These are phyloP conservation scores for Trichoderma guizhouense DNA, from an alignment of 2,329 filamentous ascomycete species.

Conservation along the genomic window DNA sequence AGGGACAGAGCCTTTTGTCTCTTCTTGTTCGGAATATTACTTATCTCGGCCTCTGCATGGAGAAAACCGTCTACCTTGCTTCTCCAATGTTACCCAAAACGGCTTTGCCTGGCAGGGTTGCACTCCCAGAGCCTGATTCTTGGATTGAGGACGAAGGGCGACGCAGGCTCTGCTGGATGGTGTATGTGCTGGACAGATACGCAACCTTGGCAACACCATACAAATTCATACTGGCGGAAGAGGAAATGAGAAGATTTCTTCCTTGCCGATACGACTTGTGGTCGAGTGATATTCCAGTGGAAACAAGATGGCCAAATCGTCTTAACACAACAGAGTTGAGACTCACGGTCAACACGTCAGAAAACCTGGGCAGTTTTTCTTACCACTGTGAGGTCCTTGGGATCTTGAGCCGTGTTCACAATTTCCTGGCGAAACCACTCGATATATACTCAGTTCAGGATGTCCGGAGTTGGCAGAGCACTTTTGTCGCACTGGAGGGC, in stretches of 20 bases:
- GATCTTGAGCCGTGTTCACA: background rate
- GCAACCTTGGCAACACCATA: background rate
- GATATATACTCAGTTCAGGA: background rate
- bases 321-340: background rate
- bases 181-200: background rate
- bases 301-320: background rate
- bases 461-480: background rate
- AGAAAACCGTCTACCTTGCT: background rate
- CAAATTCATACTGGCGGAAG: background rate
- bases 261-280: background rate
- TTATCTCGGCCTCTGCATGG: background rate
- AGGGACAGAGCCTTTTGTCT: background rate
- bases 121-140: background rate
- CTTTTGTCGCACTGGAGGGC: background rate
- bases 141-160: background rate
- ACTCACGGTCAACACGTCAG: background rate
- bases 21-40: background rate
- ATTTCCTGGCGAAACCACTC: background rate
- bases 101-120: background rate
- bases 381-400: background rate
- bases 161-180: background rate
- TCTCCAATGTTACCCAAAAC: background rate
- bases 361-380: background rate
- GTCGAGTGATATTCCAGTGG: background rate
- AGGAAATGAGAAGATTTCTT: background rate